These are phyloP conservation scores for Spizellomyces sp. DNA, from an alignment of 192 early-diverging fungal species.

Conservation along the genomic window DNA sequence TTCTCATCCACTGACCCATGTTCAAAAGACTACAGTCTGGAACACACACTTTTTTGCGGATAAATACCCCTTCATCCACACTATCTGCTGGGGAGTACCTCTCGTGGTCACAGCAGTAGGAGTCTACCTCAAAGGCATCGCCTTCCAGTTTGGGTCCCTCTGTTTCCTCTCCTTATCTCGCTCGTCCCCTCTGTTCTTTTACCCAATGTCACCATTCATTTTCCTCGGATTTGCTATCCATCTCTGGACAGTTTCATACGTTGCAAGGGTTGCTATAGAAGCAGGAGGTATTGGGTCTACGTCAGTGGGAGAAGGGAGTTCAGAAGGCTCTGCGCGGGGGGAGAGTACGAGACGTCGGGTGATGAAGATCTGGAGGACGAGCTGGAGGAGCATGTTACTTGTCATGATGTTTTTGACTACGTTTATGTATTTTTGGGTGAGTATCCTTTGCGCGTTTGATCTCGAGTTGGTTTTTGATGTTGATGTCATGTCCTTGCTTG, in stretches of 20 bases:
- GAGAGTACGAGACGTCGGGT: slow-evolving; percentile 16
- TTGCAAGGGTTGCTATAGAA: not conserved
- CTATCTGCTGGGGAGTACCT: slow-evolving; percentile 9
- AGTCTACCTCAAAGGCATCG: slow-evolving; percentile 1
- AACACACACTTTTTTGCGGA: slow-evolving; percentile 3
- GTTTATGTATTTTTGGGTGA: slow-evolving; percentile 9
- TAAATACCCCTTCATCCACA: not conserved
- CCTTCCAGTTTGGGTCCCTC: slow-evolving; percentile 14
- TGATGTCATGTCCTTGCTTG: not conserved
- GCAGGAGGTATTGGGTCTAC: not conserved
- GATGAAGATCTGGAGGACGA: slow-evolving; percentile 13
- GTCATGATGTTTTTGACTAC: not conserved
- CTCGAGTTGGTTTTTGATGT: not conserved
- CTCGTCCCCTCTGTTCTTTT: slow-evolving; percentile 5
- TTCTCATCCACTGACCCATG: not conserved
- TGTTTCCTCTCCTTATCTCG: slow-evolving; percentile 1
- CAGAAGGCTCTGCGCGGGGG: not conserved
- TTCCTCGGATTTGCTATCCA: slow-evolving; percentile 4
- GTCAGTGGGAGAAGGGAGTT: not conserved
- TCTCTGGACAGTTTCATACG: slow-evolving; percentile 7
- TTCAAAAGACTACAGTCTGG: slow-evolving; percentile 11
- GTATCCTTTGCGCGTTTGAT: not conserved
- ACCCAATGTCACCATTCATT: slow-evolving; percentile 11
- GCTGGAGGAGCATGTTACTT: slow-evolving; percentile 10
- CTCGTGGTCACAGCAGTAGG: not conserved